A percentile compares a stretch with the other conserved stretches of the same genome.
phyloP scores from a whole-genome alignment of 805 yeast genomes.

The Limtongia smithiae region DNA sequence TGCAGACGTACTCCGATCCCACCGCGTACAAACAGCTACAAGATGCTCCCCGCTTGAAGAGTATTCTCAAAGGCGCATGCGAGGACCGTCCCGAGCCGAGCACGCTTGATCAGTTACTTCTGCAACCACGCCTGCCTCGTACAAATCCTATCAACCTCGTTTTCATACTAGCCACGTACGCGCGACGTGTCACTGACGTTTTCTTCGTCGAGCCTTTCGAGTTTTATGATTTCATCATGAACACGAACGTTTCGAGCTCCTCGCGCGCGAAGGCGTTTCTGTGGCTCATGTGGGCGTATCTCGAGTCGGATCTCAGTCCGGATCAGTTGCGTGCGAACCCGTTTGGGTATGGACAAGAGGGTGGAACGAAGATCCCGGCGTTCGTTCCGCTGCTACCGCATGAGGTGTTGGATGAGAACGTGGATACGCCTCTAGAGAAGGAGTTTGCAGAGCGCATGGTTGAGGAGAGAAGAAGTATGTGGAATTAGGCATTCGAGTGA shows the following conservation, averaged over 20 bases:
- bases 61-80: slow-evolving; percentile 82
- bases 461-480: slow-evolving; percentile 22
- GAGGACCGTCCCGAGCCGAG: slow-evolving; percentile 58
- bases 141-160: slow-evolving; percentile 73
- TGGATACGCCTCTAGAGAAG: slow-evolving; percentile 44
- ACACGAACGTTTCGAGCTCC: slow-evolving; percentile 54
- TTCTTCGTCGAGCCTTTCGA: slow-evolving; percentile 41
- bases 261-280: slow-evolving; percentile 70
- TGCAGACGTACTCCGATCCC: slow-evolving; percentile 63
- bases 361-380: slow-evolving; percentile 44
- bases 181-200: slow-evolving; percentile 49
- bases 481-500: neutral
- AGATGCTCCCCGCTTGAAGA: slow-evolving; percentile 90
- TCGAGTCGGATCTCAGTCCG: slow-evolving; percentile 64
- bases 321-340: slow-evolving; percentile 55
- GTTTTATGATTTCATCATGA: slow-evolving; percentile 72
- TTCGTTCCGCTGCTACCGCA: slow-evolving; percentile 33
- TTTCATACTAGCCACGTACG: slow-evolving; percentile 65
- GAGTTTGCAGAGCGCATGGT: slow-evolving; percentile 44
- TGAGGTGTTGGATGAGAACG: slow-evolving; percentile 39
- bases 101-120: slow-evolving; percentile 46
- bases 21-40: slow-evolving; percentile 73
- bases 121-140: slow-evolving; percentile 37
- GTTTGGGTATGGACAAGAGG: slow-evolving; percentile 43
- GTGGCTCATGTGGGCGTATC: slow-evolving; percentile 78